Evolutionary conservation across 805 yeast genomes (phyloP).

Genomic region (Schwanniomyces sp.): DNA sequence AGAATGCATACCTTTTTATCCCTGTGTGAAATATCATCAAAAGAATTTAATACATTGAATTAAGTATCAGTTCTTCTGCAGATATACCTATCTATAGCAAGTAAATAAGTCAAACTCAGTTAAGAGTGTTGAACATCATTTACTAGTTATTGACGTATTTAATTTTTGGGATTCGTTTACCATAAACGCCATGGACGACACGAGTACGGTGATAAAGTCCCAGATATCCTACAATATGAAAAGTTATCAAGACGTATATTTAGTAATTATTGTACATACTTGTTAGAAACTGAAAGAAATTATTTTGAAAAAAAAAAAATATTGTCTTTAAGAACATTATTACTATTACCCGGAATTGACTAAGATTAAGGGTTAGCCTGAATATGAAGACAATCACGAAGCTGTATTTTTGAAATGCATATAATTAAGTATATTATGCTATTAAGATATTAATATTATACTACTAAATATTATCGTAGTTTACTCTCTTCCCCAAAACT

Average conservation of each 20-base stretch:
- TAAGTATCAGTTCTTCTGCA: constrained; percentile 25
- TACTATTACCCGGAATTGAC: neutral
- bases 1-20: too few relatives aligned
- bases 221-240: neutral
- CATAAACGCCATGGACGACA: constrained; percentile 34
- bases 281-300: too few relatives aligned
- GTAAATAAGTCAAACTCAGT: constrained; percentile 1
- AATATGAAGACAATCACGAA: neutral
- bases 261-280: neutral
- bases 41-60: constrained; percentile 14
- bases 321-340: too few relatives aligned
- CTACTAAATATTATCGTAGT: neutral
- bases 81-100: constrained; percentile 9
- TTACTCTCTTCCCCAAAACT: constrained; percentile 4
- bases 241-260: neutral
- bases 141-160: constrained; percentile 4
- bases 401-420: too few relatives aligned
- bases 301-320: too few relatives aligned
- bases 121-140: constrained; percentile 1
- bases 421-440: too few relatives aligned
- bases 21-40: constrained; percentile 26
- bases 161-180: constrained; percentile 43
- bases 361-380: neutral
- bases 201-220: constrained; percentile 36
- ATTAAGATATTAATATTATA: neutral